Evolutionary conservation across 2,329 filamentous ascomycete genomes (phyloP).

Genomic region (Penicillium sp.): DNA sequence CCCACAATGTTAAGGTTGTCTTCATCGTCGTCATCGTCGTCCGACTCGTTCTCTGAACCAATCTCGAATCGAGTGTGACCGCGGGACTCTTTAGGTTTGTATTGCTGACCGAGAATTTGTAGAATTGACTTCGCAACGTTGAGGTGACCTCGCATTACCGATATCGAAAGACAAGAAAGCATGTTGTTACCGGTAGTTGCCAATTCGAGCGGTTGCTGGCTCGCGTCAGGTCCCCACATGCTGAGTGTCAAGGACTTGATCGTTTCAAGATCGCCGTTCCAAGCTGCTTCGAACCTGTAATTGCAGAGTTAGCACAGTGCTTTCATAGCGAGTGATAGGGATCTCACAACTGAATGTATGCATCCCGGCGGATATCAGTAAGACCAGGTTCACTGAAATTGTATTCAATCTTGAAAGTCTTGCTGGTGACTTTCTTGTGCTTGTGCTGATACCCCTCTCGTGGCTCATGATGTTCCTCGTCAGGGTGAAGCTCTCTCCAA

Average conservation of each 20-base stretch:
- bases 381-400: conserved; percentile 52
- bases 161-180: conserved; percentile 67
- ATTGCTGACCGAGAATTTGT: conserved; percentile 71
- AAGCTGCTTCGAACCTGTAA: conserved; percentile 64
- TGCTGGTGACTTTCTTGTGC: background rate
- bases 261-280: conserved; percentile 65
- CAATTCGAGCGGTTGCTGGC: conserved; percentile 64
- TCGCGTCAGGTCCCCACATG: conserved; percentile 46
- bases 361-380: conserved; percentile 56
- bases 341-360: conserved; percentile 65
- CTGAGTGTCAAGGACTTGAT: conserved; percentile 48
- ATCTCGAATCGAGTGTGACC: conserved; percentile 42
- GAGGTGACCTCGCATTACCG: conserved; percentile 65
- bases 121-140: conserved; percentile 66
- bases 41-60: conserved; percentile 31
- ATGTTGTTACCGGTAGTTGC: conserved; percentile 55
- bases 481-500: conserved; percentile 65
- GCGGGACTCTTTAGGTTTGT: conserved; percentile 57
- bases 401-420: conserved; percentile 53
- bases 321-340: conserved; percentile 36
- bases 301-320: conserved; percentile 50
- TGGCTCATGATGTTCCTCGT: conserved; percentile 22
- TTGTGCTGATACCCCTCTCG: background rate
- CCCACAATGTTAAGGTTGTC: conserved; percentile 33
- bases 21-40: conserved; percentile 30